Evolutionary conservation across 2,329 filamentous ascomycete species (phyloP), one percentile per base, ranked within the genome.

Genomic region (Cercospora citrullina): DNA sequence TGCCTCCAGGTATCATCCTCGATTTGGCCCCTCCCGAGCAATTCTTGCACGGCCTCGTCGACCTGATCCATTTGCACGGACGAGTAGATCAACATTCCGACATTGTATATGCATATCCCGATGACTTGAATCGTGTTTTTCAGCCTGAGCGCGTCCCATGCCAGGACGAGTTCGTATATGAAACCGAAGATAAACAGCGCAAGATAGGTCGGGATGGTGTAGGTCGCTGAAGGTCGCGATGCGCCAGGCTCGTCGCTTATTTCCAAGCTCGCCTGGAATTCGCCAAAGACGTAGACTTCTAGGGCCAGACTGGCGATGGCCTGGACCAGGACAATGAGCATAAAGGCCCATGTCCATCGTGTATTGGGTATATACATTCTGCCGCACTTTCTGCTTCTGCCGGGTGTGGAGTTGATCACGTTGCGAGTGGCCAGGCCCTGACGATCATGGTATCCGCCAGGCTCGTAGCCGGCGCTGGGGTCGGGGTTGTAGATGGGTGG

Each of bases 91-190:
- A 98, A 86, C 73, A 99, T 88, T 48, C 93, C 94, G 33, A 95
- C 81, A 80, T 99, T 98, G 82, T 95, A 95, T 67, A 96, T 83
- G 81, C 94, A 97, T 31, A 99, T 86, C 55, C 95, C 95, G 74
- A 99, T 98, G 78, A 98, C 87, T 80, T 99, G 95, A 84, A 99
- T 99, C 10, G 95, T 99, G 82, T 99, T 99, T 81, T 97, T 97
- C 77, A 94, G 85, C 71, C 93, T 90, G 67, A 99, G 85, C 16
- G 94, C 95, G 83, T 99, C 95, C 86, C 93, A 98, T 12, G 95
- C 91, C 63, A 99, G 85, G 30, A 96, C 83, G 33, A 98, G 83
- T 77, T 97, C 90, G 82, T 98, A 99, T 67, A 99, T 80, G 82
- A 96, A 98, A 69, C 93, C 95, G 79, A 99, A 97, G 79, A 97